A percentile compares a stretch with the other conserved stretches of the same genome.
Conservation (phyloP, 2,329 filamentous ascomycete genomes). For the Arthrocladium fulminans region DNA sequence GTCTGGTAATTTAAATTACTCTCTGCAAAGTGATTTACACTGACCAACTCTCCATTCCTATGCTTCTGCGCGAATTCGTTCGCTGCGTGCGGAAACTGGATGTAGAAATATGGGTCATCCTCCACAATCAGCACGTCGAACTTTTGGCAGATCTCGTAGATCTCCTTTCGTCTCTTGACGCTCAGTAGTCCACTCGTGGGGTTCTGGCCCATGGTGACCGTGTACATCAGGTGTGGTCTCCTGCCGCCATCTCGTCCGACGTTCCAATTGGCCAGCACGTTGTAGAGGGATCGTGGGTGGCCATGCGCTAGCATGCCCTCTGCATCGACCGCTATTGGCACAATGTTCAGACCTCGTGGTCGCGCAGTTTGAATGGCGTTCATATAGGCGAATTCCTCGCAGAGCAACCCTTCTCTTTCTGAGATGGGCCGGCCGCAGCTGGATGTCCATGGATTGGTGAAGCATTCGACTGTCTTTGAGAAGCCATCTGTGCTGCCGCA, state of each 20-base stretch:
- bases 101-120: constrained; percentile 92
- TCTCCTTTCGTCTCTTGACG: constrained; percentile 61
- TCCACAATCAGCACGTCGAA: constrained; percentile 89
- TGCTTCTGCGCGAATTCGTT: constrained; percentile 33
- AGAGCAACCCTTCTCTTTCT: constrained; percentile 66
- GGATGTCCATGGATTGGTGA: constrained; percentile 67
- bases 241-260: constrained; percentile 51
- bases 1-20: constrained; percentile 10
- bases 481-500: constrained; percentile 82
- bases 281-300: constrained; percentile 57
- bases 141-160: constrained; percentile 71
- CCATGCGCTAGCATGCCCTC: constrained; percentile 72
- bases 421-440: constrained; percentile 53
- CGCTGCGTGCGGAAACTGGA: constrained; percentile 70
- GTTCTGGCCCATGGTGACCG: constrained; percentile 87
- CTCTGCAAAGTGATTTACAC: constrained; percentile 9
- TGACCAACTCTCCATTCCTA: constrained; percentile 3
- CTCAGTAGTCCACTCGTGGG: constrained; percentile 71
- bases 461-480: constrained; percentile 63
- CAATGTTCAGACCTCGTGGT: constrained; percentile 64
- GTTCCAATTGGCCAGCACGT: constrained; percentile 80
- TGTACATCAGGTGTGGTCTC: constrained; percentile 78
- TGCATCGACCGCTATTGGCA: constrained; percentile 65
- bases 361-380: constrained; percentile 59
- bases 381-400: constrained; percentile 73